Conservation (phyloP, 768 basidiomycete genomes). For the Daedaleopsis sinensis region DNA sequence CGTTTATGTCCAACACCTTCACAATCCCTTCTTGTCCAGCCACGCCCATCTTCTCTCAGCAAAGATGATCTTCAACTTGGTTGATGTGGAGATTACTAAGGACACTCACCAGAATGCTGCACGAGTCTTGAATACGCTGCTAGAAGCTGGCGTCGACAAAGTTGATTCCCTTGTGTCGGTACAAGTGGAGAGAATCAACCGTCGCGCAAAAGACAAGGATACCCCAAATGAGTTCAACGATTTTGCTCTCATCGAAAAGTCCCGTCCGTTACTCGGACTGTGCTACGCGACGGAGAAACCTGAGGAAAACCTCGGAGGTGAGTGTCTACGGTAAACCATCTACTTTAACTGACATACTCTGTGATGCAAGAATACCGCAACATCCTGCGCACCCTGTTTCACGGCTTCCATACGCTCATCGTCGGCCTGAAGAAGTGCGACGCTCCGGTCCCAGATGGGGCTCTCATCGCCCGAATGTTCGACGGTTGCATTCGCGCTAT, state of each 20-base stretch:
- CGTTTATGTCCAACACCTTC: conserved; percentile 85
- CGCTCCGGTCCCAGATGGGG: conserved; percentile 79
- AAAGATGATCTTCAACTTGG: conserved; percentile 89
- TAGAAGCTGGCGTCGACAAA: conserved; percentile 84
- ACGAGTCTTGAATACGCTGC: conserved; percentile 70
- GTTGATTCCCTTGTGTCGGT: conserved; percentile 78
- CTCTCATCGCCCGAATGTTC: conserved; percentile 86
- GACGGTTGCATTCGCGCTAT: conserved; percentile 84
- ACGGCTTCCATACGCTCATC: conserved; percentile 83
- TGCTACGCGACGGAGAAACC: conserved; percentile 80
- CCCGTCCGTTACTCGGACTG: conserved; percentile 79
- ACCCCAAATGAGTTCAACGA: conserved; percentile 48
- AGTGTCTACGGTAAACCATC: conserved; percentile 25
- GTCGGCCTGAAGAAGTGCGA: conserved; percentile 78
- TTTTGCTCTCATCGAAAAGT: conserved; percentile 76
- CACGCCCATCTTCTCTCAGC: conserved; percentile 88
- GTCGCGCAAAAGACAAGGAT: conserved; percentile 47
- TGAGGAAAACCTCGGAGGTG: conserved; percentile 82
- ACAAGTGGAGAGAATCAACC: conserved; percentile 55
- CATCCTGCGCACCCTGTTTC: conserved; percentile 86
- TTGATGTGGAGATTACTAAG: conserved; percentile 81
- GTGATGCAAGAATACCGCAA: conserved; percentile 72
- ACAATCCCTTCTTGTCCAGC: conserved; percentile 81
- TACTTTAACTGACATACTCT: conserved; percentile 7
- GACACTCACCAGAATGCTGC: conserved; percentile 70